Conservation (phyloP, 495 filamentous ascomycete species). For the Neurospora cerealis region DNA sequence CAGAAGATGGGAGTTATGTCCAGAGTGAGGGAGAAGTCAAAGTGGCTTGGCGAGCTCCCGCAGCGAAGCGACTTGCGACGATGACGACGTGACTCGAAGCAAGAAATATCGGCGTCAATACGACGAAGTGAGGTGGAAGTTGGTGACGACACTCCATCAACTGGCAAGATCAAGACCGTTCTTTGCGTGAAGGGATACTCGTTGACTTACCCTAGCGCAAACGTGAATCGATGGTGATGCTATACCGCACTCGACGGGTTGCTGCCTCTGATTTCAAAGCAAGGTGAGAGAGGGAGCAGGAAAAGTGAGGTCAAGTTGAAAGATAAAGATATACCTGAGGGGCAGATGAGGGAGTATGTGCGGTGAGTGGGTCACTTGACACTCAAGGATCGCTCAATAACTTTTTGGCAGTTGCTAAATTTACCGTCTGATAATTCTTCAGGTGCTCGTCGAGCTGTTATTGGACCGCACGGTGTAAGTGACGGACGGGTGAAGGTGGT, state of each 20-base stretch:
- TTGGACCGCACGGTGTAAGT: background rate
- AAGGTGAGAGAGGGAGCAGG: background rate
- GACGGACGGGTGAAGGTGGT: background rate
- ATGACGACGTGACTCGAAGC: background rate
- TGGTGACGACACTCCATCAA: background rate
- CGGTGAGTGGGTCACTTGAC: background rate
- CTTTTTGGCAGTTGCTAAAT: background rate
- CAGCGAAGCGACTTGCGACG: background rate
- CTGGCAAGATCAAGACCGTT: background rate
- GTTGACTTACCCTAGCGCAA: background rate
- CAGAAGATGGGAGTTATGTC: background rate
- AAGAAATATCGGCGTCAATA: background rate
- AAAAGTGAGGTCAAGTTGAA: background rate
- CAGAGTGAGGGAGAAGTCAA: background rate
- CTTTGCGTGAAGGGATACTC: background rate
- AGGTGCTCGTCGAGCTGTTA: background rate
- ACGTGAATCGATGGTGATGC: background rate
- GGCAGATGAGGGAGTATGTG: background rate
- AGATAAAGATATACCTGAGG: background rate
- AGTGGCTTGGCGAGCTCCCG: background rate
- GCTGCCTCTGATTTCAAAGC: background rate
- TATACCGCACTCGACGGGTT: background rate
- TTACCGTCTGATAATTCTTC: background rate
- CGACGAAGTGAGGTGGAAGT: background rate
- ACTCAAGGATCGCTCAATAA: background rate